Evolutionary conservation across 805 yeast genomes (phyloP).

Genomic region (Grigorovia jiainica): DNA sequence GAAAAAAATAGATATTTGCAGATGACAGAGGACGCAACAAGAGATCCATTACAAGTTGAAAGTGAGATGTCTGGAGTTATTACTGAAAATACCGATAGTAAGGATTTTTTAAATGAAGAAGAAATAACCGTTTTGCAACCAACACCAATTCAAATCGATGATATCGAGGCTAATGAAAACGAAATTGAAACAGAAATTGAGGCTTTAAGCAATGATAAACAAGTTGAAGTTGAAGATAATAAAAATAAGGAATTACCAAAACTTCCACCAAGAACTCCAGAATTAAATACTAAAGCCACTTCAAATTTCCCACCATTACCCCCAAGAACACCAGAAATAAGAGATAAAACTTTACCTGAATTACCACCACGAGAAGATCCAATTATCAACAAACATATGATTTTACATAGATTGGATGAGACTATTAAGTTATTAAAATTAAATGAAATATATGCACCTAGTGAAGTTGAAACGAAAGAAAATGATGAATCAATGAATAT

Average conservation of each 20-base stretch:
- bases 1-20: too few relatives aligned
- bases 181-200: neutral
- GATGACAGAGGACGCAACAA: neutral
- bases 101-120: neutral
- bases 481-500: neutral
- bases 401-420: conserved; percentile 4
- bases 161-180: neutral
- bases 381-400: conserved; percentile 2
- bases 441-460: conserved; percentile 5
- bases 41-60: neutral
- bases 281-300: neutral
- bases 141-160: neutral
- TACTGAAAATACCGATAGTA: neutral
- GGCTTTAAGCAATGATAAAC: neutral
- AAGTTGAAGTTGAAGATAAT: neutral
- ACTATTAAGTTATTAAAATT: conserved; percentile 4
- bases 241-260: neutral
- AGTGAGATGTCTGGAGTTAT: neutral
- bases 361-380: conserved; percentile 4
- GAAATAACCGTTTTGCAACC: neutral
- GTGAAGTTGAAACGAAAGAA: neutral
- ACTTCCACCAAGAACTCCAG: neutral
- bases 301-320: neutral
- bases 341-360: neutral
- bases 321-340: neutral